Conservation (phyloP, 2,329 filamentous ascomycete genomes). For the Xylaria arbuscula region DNA sequence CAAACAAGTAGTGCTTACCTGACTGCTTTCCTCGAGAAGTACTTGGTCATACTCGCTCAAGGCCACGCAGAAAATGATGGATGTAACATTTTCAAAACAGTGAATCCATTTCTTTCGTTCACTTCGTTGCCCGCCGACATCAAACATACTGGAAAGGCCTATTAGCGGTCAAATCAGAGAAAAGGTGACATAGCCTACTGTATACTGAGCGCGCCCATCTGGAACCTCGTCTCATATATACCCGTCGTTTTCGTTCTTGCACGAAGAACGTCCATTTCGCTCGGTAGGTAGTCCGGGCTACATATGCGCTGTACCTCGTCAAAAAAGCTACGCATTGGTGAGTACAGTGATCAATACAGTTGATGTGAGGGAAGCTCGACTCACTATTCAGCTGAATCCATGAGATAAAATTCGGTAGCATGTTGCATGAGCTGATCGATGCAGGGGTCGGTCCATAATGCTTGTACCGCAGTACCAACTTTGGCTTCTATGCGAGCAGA, state of each 20-base stretch:
- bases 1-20: conserved; percentile 67
- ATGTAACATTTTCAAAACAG: conserved; percentile 99
- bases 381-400: conserved; percentile 98
- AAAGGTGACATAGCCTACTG: conserved; percentile 72
- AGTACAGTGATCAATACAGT: conserved; percentile 34
- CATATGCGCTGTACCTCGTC: conserved; percentile 90
- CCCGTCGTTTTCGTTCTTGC: conserved; percentile 98
- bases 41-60: conserved; percentile 99
- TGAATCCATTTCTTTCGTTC: conserved; percentile 99
- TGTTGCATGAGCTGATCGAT: conserved; percentile 87
- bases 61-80: conserved; percentile 98
- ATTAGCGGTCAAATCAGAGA: conserved; percentile 20
- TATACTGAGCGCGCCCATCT: conserved; percentile 98
- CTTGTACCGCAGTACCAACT: conserved; percentile 84
- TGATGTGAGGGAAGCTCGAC: neutral
- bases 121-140: conserved; percentile 95
- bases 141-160: conserved; percentile 84
- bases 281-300: conserved; percentile 85
- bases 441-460: conserved; percentile 90
- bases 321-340: conserved; percentile 78
- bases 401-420: conserved; percentile 97
- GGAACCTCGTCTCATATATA: conserved; percentile 98
- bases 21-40: conserved; percentile 93
- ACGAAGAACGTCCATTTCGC: conserved; percentile 93
- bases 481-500: conserved; percentile 83